These are phyloP conservation scores for Leptographium radiaticola DNA, from an alignment of 2,329 filamentous ascomycete genomes.

Conservation along the genomic window DNA sequence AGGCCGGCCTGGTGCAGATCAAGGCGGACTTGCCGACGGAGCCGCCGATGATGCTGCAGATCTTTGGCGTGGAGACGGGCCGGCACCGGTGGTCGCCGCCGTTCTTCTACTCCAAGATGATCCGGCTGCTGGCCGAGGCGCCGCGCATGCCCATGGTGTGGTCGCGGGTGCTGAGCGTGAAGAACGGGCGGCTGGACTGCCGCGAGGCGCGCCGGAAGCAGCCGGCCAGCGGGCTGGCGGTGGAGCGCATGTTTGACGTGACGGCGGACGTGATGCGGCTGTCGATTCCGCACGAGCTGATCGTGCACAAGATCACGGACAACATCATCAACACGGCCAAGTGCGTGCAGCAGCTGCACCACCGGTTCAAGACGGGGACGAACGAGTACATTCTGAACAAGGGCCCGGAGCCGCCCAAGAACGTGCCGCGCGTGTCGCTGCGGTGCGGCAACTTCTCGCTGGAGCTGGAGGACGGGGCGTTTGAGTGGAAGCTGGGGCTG, in stretches of 20 bases:
- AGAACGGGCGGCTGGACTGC: constrained; percentile 66
- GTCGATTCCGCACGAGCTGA: constrained; percentile 80
- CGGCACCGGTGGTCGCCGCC: constrained; percentile 80
- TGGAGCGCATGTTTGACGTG: constrained; percentile 76
- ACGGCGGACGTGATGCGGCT: constrained; percentile 75
- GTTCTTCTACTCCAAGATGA: constrained; percentile 62
- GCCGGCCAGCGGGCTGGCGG: constrained; percentile 40
- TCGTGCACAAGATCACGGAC: constrained; percentile 84
- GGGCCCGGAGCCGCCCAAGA: constrained; percentile 71
- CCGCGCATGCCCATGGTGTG: constrained; percentile 74
- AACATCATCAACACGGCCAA: constrained; percentile 84
- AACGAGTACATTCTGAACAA: constrained; percentile 84
- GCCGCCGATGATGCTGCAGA: constrained; percentile 80
- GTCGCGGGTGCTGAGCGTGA: constrained; percentile 77
- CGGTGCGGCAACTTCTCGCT: constrained; percentile 74
- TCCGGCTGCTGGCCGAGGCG: constrained; percentile 77
- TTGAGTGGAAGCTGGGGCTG: constrained; percentile 92
- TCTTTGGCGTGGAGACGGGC: constrained; percentile 71
- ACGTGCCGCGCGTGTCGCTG: constrained; percentile 73
- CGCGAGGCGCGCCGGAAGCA: constrained; percentile 46
- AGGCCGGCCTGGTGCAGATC: constrained; percentile 68
- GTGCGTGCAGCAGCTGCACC: constrained; percentile 78
- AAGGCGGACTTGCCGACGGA: constrained; percentile 83
- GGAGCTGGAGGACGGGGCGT: constrained; percentile 88
- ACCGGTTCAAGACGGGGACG: constrained; percentile 77